These are phyloP conservation scores for Draba incana DNA, from an alignment of 345 rosid species.

Conservation along the genomic window DNA sequence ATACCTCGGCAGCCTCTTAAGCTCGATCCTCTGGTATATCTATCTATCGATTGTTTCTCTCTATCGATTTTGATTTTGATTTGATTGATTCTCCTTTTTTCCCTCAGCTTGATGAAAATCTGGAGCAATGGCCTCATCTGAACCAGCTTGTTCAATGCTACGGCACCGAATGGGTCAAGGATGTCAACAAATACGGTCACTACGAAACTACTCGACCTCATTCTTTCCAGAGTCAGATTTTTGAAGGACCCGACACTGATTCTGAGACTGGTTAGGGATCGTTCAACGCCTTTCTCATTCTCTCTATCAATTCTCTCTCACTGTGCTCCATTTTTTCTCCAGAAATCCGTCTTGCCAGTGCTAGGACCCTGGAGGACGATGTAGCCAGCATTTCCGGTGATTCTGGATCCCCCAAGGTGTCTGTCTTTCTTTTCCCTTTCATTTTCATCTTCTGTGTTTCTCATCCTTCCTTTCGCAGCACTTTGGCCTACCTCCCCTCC, in stretches of 20 bases:
- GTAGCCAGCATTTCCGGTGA: constrained; percentile 81
- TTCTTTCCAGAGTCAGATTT: constrained; percentile 78
- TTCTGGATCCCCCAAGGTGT: constrained; percentile 56
- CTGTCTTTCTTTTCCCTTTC: background rate
- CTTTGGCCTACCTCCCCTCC: constrained; percentile 90
- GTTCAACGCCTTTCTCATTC: too few species aligned
- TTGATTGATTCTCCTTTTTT: background rate
- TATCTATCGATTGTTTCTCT: too few species aligned
- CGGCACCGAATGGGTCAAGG: constrained; percentile 89
- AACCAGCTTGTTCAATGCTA: constrained; percentile 85
- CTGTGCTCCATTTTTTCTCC: background rate
- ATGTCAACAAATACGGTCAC: constrained; percentile 91
- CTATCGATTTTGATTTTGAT: too few species aligned
- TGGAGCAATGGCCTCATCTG: constrained; percentile 98
- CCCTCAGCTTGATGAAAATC: constrained; percentile 78
- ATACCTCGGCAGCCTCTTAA: constrained; percentile 43
- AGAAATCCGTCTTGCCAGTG: constrained; percentile 84
- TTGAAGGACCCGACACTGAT: constrained; percentile 98
- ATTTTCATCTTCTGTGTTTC: constrained; percentile 9
- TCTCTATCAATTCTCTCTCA: too few species aligned
- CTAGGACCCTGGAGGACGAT: constrained; percentile 75
- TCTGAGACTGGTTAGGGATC: constrained; percentile 72
- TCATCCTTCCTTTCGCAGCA: constrained; percentile 50
- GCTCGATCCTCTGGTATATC: constrained; percentile 44
- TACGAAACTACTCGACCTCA: constrained; percentile 65